Evolutionary conservation across 2,329 filamentous ascomycete species (phyloP).

Genomic region (Nemania sp.): DNA sequence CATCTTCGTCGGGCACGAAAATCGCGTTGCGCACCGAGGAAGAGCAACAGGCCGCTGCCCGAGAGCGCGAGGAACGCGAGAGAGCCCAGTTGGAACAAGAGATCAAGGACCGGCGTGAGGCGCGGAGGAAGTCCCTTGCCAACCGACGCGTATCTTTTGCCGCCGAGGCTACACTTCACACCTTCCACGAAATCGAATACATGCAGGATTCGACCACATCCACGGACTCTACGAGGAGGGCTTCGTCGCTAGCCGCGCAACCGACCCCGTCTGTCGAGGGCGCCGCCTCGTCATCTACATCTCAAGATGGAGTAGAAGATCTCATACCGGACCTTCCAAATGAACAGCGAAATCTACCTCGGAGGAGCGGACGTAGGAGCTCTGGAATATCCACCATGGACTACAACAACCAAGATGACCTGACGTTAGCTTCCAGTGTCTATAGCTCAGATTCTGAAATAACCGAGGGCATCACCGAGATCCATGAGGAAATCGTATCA

Average conservation of each 20-base stretch:
- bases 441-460: constrained; percentile 70
- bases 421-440: constrained; percentile 75
- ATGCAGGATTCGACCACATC: constrained; percentile 84
- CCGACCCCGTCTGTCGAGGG: constrained; percentile 46
- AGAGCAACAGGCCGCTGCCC: constrained; percentile 70
- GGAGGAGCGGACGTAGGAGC: constrained; percentile 64
- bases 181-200: constrained; percentile 92
- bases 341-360: constrained; percentile 67
- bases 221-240: constrained; percentile 74
- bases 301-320: constrained; percentile 64
- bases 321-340: constrained; percentile 63
- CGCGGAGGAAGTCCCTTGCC: constrained; percentile 87
- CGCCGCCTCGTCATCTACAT: constrained; percentile 65
- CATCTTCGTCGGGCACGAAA: constrained; percentile 52
- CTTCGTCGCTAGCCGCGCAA: constrained; percentile 61
- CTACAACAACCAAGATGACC: constrained; percentile 68
- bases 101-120: constrained; percentile 75
- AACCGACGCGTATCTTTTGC: constrained; percentile 96
- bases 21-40: constrained; percentile 71
- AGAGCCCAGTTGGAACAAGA: constrained; percentile 63
- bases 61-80: constrained; percentile 71
- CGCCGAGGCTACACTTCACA: constrained; percentile 94
- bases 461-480: constrained; percentile 59
- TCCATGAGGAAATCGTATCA: constrained; percentile 52
- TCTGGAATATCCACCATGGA: constrained; percentile 69